phyloP scores from a whole-genome alignment of 495 filamentous ascomycete species.

The Xylaria longipes region DNA sequence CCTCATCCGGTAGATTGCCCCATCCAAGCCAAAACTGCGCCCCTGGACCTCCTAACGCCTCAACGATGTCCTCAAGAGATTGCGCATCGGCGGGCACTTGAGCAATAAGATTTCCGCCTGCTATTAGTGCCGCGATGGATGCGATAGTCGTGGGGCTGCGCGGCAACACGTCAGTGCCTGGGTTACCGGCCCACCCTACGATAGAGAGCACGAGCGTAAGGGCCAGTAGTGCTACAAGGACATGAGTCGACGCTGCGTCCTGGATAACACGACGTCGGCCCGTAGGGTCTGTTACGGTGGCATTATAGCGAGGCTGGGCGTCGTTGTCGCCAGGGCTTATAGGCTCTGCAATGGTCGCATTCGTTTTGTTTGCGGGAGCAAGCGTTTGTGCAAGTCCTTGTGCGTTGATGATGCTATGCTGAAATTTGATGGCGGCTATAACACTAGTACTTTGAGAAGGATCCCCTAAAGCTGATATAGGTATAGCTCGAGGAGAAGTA shows the following conservation, averaged over 20 bases:
- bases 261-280: background rate
- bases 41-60: background rate
- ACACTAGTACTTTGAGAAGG: background rate
- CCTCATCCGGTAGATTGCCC: background rate
- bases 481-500: background rate
- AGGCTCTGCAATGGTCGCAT: background rate
- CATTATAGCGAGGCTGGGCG: background rate
- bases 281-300: background rate
- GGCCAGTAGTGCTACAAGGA: background rate
- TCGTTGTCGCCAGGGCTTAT: background rate
- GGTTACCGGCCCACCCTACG: background rate
- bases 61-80: too few relatives aligned
- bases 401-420: background rate
- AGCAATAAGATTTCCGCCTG: background rate
- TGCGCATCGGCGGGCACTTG: background rate
- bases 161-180: background rate
- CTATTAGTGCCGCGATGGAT: background rate
- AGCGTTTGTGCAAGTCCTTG: background rate
- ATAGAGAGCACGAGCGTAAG: background rate
- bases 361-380: background rate
- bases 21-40: background rate
- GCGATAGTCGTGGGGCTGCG: background rate
- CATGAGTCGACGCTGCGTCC: background rate
- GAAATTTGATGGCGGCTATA: background rate
- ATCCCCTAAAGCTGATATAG: background rate